Base-by-base conservation (phyloP, 805 yeast genomes). In the Schwanniomyces occidentalis region DNA sequence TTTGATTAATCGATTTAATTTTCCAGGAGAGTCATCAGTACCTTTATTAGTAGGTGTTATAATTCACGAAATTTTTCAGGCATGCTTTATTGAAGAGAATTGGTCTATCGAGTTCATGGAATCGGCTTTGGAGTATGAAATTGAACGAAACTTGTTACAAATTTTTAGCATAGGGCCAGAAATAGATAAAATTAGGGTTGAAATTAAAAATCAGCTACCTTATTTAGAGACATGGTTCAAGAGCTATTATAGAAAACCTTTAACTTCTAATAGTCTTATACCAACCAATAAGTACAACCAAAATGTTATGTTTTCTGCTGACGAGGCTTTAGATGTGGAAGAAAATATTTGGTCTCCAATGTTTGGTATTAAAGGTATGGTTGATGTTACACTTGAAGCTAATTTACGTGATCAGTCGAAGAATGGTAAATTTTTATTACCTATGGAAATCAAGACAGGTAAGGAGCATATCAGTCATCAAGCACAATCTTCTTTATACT, bases 391-490 rank as follows among this genome's bases (percentile, higher is more conserved):
- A 0, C 71, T 88, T 2, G 84, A 83, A 45, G 83, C 85, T 0
- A 56, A 63, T 16, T 52, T 73, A 6, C 44, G 52, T 5, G 51
- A 55, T 9, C 33, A 37, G 8, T 24, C 41, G 8, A 43, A 38
- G 6, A 44, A 46, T 2, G 74, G 75, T n/a, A 75, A 66, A 21
- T 70, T 53, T 35, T 71, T 88, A 8, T 73, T 80, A 1, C 98
- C 97, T 0, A 66, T 93, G 63, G 99, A 93, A 54, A 78, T 93
- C 38, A 93, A 93, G 54, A 88, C 98, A 0, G 96, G 98, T 0
- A 60, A 70, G 20, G 78, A 76, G 30, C 69, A 78, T 24, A 56
- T 82, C 4, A 59, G 82, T 3, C 96, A 93, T 56, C 79, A 84
- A 32, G 95, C 95, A 0, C 99, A 93, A 56, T 83, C 93, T 0